Conservation (phyloP, 164 flowering plant genomes). For the Cinnamomum chago region DNA sequence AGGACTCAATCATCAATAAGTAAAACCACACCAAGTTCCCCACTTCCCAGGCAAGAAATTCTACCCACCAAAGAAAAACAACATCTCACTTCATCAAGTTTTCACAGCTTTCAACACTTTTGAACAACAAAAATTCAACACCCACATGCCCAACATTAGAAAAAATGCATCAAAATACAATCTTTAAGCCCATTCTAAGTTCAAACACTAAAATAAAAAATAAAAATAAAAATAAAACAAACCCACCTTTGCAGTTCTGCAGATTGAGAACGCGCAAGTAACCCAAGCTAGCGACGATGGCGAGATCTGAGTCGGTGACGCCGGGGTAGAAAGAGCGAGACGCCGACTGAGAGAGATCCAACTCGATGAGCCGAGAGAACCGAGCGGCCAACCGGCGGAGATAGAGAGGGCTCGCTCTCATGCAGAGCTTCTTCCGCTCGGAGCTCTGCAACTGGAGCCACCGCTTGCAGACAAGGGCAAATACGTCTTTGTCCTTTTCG, state of each 20-base stretch:
- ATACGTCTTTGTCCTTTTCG: conserved; percentile 70
- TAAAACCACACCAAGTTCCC: no score
- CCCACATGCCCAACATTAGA: not conserved
- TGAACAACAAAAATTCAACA: no score
- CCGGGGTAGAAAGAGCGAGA: conserved; percentile 88
- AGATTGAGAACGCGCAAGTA: conserved; percentile 53
- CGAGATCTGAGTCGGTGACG: conserved; percentile 75
- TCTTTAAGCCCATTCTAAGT: not conserved
- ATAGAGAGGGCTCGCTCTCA: conserved; percentile 85
- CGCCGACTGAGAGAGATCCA: conserved; percentile 80
- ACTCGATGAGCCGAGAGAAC: conserved; percentile 51
- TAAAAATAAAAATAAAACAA: not conserved
- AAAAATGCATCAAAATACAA: no score
- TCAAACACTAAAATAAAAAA: not conserved
- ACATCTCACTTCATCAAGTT: no score
- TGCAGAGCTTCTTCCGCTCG: conserved; percentile 76
- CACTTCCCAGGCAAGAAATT: no score
- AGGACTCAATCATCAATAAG: no score
- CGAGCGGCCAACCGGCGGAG: conserved; percentile 66
- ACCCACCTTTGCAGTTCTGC: conserved; percentile 66
- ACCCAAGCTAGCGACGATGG: conserved; percentile 64
- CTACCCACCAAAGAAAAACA: no score
- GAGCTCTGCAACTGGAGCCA: conserved; percentile 88
- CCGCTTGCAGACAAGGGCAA: conserved; percentile 85
- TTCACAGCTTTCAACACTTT: no score